Evolutionary conservation across 257 asterid species (phyloP), one percentile per base, ranked within the genome.

Genomic region (Lavandula angustifolia): DNA sequence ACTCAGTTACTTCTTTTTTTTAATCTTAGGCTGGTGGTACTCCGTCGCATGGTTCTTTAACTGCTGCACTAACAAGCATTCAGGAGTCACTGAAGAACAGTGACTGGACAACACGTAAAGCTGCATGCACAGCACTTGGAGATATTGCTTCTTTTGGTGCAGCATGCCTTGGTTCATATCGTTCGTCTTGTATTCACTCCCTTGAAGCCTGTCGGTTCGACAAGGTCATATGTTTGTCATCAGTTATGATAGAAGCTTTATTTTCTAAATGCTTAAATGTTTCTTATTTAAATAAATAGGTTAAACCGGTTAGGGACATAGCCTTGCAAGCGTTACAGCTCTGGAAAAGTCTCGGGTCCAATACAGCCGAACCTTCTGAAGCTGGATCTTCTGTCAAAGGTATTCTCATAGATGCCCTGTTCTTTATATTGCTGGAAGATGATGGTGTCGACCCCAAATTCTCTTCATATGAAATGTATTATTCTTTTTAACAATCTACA

Each of bases 141-240:
- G 96, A 89, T 61, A 85, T 92, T 77, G 94, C 97, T 72, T 89
- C 97, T 53, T 78, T 78, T 62, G 86, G 89, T 60, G 94, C 88
- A 67, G 78, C 84, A 54, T 84, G 79, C 79, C 79, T 84, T 67
- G 74, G 80, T 58, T 72, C 95, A 56, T 87, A 83, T 77, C 92
- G 80, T 69, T 54, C 80, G 49, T 87, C 97, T 67, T 76, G 85
- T 70, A 76, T 86, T 64, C 80, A 85, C 47, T 72, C 82, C 75
- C 94, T 92, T n/a, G 99, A 89, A 80, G 79, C 96, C 35, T 92
- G 97, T 64, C 97, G 96, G 55, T 92, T 89, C 29, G 99, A 92
- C 76, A 92, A 92, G 99, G 97, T 89, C 56, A 35, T 72, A 57
- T 64, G 41, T 67, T 29, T 44, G 44, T 63, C 67, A 58, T 47